Evolutionary conservation across 148 eudicot species (phyloP).

Genomic region (Camellia granthamiana): DNA sequence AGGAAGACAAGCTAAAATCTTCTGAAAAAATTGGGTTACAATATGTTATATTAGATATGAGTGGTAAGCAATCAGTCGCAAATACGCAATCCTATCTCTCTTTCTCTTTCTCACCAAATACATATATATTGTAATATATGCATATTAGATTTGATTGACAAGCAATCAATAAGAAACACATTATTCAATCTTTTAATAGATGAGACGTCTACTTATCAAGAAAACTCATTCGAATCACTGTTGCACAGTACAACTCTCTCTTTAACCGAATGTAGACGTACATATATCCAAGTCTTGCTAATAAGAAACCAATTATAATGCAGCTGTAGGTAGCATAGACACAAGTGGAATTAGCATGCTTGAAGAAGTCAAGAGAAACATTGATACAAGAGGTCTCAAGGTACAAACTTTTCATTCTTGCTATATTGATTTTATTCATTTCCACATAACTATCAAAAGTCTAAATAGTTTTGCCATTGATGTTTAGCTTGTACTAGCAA

Average conservation of each 20-base stretch:
- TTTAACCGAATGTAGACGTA: background rate
- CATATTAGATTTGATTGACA: no score
- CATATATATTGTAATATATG: no score
- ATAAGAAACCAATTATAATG: background rate
- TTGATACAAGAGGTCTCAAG: constrained; percentile 35
- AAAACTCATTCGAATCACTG: no score
- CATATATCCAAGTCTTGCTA: background rate
- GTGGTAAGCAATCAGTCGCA: constrained; percentile 28
- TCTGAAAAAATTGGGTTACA: constrained; percentile 32
- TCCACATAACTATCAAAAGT: background rate
- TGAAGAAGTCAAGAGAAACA: constrained; percentile 39
- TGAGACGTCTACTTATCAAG: no score
- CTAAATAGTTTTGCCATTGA: background rate
- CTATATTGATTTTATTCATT: background rate
- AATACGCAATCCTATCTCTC: background rate
- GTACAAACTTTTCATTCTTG: constrained; percentile 16
- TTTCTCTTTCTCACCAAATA: background rate
- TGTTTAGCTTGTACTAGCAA: constrained; percentile 41
- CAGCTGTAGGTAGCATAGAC: constrained; percentile 68
- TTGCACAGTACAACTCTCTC: no score
- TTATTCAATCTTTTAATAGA: no score
- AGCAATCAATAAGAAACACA: no score
- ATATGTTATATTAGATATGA: constrained; percentile 54
- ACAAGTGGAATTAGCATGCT: constrained; percentile 63
- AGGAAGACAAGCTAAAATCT: constrained; percentile 48